Conservation (phyloP, 257 asterid species). For the Orobanche coerulescens region DNA sequence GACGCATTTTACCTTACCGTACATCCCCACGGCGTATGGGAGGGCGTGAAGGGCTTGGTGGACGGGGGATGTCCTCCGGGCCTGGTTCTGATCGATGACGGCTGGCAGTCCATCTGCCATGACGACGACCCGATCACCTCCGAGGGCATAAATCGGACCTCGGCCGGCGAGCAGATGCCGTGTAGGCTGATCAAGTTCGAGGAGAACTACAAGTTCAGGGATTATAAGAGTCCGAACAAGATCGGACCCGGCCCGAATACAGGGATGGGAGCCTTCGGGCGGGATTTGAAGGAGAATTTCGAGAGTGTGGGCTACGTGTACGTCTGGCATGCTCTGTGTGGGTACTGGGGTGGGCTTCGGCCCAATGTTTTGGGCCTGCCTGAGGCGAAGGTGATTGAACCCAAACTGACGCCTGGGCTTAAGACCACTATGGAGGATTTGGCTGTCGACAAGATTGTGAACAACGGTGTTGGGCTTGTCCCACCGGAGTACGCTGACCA, state of each 20-base stretch:
- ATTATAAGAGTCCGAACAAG: conserved; percentile 47
- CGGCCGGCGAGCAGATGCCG: conserved; percentile 97
- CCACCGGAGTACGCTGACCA: conserved; percentile 59
- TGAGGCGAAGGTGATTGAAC: conserved; percentile 48
- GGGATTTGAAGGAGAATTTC: conserved; percentile 56
- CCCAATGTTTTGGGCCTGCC: conserved; percentile 57
- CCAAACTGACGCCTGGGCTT: conserved; percentile 70
- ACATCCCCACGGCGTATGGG: conserved; percentile 82
- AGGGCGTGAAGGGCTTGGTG: conserved; percentile 70
- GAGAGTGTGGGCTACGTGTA: conserved; percentile 66
- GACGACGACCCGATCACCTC: conserved; percentile 71
- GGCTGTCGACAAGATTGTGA: conserved; percentile 86
- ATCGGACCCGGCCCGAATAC: conserved; percentile 32
- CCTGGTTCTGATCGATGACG: conserved; percentile 78
- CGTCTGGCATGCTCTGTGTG: conserved; percentile 94
- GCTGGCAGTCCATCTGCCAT: conserved; percentile 93
- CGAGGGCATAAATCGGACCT: conserved; percentile 76
- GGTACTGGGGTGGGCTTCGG: conserved; percentile 94
- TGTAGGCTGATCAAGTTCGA: conserved; percentile 67
- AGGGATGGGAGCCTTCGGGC: conserved; percentile 80
- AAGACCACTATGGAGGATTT: conserved; percentile 87
- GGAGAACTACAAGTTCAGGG: conserved; percentile 78
- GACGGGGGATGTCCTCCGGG: conserved; percentile 98
- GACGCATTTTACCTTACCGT: conserved; percentile 88
- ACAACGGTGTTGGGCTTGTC: conserved; percentile 84